Conservation (phyloP, 2,329 filamentous ascomycete species). For the Cadophora malorum region DNA sequence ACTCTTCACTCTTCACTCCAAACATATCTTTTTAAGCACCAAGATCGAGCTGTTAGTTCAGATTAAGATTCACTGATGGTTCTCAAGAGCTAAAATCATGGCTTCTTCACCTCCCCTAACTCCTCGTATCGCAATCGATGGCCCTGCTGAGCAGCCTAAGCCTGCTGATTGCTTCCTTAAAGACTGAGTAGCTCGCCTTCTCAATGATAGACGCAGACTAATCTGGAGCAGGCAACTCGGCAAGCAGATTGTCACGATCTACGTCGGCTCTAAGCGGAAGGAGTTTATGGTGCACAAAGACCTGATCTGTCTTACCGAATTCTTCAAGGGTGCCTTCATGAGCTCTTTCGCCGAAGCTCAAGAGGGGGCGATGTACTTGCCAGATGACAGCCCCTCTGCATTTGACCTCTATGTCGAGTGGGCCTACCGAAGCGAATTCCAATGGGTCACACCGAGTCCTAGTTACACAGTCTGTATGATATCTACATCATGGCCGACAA, state of each 20-base stretch:
- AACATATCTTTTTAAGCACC: too few species aligned
- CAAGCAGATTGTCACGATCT: conserved; percentile 32
- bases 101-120: too few species aligned
- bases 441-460: not conserved
- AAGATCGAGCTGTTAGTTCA: too few species aligned
- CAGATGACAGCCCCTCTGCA: conserved; percentile 3
- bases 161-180: not conserved
- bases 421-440: conserved; percentile 3
- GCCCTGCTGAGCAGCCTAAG: not conserved
- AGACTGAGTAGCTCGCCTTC: not conserved
- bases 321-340: conserved; percentile 22
- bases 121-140: too few species aligned
- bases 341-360: conserved; percentile 1
- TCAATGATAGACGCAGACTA: too few species aligned
- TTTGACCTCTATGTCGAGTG: conserved; percentile 3
- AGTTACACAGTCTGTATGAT: conserved; percentile 19
- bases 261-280: conserved; percentile 33
- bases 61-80: too few species aligned
- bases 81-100: too few species aligned
- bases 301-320: conserved; percentile 28
- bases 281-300: conserved; percentile 37
- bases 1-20: too few species aligned
- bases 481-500: conserved; percentile 5
- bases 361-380: not conserved
- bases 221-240: conserved; percentile 10